Evolutionary conservation across 768 basidiomycete species (phyloP).

Genomic region (Tricholoma matsutake): DNA sequence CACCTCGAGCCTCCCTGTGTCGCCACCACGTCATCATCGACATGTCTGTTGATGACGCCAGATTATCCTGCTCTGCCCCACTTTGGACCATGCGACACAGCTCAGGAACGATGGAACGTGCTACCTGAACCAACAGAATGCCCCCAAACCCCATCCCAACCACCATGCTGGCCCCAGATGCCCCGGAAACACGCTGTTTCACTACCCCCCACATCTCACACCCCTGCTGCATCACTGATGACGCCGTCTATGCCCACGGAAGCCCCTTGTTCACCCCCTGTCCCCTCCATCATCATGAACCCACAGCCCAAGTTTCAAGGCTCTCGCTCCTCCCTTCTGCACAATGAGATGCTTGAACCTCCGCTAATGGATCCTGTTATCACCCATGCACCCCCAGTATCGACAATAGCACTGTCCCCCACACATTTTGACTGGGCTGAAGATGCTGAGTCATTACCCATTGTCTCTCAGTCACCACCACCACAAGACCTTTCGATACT

Average conservation of each 20-base stretch:
- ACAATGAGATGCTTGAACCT: neutral
- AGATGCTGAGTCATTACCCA: neutral
- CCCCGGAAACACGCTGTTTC: neutral
- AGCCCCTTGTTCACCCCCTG: neutral
- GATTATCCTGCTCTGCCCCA: neutral
- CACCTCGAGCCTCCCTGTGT: neutral
- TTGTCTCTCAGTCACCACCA: neutral
- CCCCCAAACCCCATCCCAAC: too few species aligned
- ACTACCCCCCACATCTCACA: too few species aligned
- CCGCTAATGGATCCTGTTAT: neutral
- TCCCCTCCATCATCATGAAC: neutral
- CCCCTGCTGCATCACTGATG: too few species aligned
- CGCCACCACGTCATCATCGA: neutral
- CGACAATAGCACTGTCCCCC: neutral
- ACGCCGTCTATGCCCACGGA: neutral
- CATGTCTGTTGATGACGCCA: neutral
- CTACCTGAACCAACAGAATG: too few species aligned
- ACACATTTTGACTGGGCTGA: neutral
- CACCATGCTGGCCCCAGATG: too few species aligned
- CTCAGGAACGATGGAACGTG: too few species aligned
- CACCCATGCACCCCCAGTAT: too few species aligned
- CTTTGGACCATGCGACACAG: too few species aligned
- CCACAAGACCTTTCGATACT: neutral
- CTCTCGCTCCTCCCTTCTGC: neutral
- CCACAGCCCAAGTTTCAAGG: neutral